Base-by-base conservation (phyloP, 805 yeast genomes). In the Nakazawaea sp. region DNA sequence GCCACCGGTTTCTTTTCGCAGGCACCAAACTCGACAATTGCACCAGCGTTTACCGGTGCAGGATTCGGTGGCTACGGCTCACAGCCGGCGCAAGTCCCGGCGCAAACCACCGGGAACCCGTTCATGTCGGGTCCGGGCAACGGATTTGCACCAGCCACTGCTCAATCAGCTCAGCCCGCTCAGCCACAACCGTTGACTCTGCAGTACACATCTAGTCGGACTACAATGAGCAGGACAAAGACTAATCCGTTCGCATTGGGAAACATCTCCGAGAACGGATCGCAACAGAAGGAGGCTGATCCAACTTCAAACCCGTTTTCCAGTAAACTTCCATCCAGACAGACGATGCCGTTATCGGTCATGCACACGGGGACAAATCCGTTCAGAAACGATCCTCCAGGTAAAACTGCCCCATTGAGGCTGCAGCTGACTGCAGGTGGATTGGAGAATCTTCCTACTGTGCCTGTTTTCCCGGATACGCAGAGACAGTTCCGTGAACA, bases 341-440 rank as follows among this genome's bases (percentile, higher is more conserved):
- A 25, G 18, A 30, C 38, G 18, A 30, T 39, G 32, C 25, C 42
- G 2, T 34, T 39, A 20, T 16, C 16, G 19, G 38, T 27, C 4
- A 39, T 39, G 42, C 42, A 39, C 15, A 72, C 78, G 3, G 78
- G 78, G 2, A 55, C 62, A 27, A 75, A 75, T 45, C 82, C 82
- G 18, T 75, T 75, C 56, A 61, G 69, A 43, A 61, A 62, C 15
- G 55, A 69, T 10, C 55, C 53, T 27, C 43, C 59, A 37, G 18
- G 30, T 10, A 24, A 50, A 35, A 23, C 28, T 23, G 36, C 38
- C n/a, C 43, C 57, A 34, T 39, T 65, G 46, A 54, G 62, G 48
- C 58, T 64, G 18, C 76, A 70, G 45, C 67, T 69, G 3, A 75
- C 81, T 3, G 76, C 80, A 35, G 84, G 84, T 3, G 84, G 84